Evolutionary conservation across 352 stramenopile species (phyloP).

Genomic region (Globisporangium camurandrum): DNA sequence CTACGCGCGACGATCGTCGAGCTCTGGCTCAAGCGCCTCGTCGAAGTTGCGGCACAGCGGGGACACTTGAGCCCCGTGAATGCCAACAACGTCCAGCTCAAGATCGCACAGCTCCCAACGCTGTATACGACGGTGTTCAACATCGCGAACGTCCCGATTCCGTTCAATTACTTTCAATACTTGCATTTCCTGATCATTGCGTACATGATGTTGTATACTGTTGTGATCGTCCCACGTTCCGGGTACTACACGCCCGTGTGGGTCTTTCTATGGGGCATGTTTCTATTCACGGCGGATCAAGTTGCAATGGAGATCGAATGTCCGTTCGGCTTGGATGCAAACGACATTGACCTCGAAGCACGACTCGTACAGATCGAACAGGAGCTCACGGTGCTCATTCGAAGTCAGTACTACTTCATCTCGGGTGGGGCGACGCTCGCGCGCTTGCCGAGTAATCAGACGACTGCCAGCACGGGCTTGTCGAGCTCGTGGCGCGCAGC

Average conservation of each 20-base stretch:
- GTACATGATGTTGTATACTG: constrained; percentile 80
- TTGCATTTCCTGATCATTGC: constrained; percentile 55
- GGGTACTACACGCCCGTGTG: constrained; percentile 67
- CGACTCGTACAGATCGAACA: constrained; percentile 72
- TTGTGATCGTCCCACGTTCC: constrained; percentile 75
- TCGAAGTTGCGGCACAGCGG: constrained; percentile 54
- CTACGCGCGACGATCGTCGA: constrained; percentile 69
- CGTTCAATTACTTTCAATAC: constrained; percentile 86
- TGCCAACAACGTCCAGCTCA: constrained; percentile 50
- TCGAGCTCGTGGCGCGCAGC: neutral
- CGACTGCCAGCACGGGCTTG: constrained; percentile 1
- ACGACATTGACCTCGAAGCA: constrained; percentile 76
- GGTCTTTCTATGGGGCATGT: constrained; percentile 75
- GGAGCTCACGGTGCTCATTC: constrained; percentile 71
- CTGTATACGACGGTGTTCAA: constrained; percentile 81
- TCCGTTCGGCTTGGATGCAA: constrained; percentile 69
- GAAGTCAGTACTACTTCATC: constrained; percentile 78
- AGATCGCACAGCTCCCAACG: constrained; percentile 55
- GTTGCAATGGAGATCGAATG: constrained; percentile 82
- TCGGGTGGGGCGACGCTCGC: constrained; percentile 33
- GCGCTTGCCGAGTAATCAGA: constrained; percentile 3
- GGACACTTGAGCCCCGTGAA: constrained; percentile 51
- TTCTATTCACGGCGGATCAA: constrained; percentile 78
- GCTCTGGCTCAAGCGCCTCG: constrained; percentile 69
- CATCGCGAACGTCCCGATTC: constrained; percentile 80